Evolutionary conservation across 352 stramenopile species (phyloP), one percentile per base, ranked within the genome.

Genomic region (Globisporangium emineosum): DNA sequence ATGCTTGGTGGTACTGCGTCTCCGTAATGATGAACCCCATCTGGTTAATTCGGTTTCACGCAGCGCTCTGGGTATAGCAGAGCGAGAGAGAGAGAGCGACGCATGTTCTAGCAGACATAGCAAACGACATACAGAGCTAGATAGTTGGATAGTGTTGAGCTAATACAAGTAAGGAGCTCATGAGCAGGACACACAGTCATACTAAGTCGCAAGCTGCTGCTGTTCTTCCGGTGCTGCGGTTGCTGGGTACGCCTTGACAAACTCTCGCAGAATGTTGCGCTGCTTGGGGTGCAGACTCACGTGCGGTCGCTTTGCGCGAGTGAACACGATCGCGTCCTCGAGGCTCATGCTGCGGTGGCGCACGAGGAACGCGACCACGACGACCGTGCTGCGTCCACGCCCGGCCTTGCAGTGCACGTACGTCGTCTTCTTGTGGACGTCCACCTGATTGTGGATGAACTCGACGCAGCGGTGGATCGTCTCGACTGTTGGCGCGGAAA

Each of bases 351-450:
- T 64, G 54, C 78, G 81, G 70, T 89, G 66, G 27, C 79, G 73
- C 66, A 94, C 76, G 29, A 90, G 67, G 56, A 90, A 94, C 6
- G 83, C 85, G 25, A 90, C 68, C 25, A 92, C 83, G 13, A 91
- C 70, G 42, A 93, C 74, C 3, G 83, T 88, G 66, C 85, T 91
- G 62, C 85, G 78, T 3, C 85, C 85, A 6, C 85, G 81, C 5
- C 85, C 85, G 60, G 85, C 85, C 66, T 93, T 93, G 70, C 85
- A 93, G 66, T 93, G 85, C 56, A 93, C 80, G 68, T 93, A 93
- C 5, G 81, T 88, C 19, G 77, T 88, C 7, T 78, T 66, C n/a
- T 79, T 57, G 27, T 73, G 62, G 19, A 68, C 49, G 40, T 85
- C 70, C 8, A 91, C 67, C n/a, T 91, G 81, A 29, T 78, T 60